Evolutionary conservation across 345 rosid genomes (phyloP).

Genomic region (Melaleuca quinquenervia): DNA sequence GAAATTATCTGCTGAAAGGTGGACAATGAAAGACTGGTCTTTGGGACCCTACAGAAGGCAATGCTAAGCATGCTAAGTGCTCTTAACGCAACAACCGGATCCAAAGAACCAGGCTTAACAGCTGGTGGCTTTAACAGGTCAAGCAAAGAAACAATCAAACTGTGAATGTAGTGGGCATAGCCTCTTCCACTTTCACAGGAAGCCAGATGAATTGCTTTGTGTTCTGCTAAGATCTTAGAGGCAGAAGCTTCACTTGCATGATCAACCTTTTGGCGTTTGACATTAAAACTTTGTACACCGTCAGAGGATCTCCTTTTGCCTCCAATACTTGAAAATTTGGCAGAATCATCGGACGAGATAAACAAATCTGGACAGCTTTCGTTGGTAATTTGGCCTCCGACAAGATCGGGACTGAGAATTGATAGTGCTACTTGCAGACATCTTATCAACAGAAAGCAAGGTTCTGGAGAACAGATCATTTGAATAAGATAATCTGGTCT

Average conservation of each 20-base stretch:
- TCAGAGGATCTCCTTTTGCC: conserved; percentile 36
- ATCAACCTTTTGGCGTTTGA: conserved; percentile 65
- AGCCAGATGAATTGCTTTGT: conserved; percentile 19
- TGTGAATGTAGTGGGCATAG: conserved; percentile 15
- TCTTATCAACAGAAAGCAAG: conserved; percentile 55
- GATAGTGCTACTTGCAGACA: conserved; percentile 58
- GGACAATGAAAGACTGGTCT: conserved; percentile 34
- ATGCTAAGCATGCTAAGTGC: conserved; percentile 79
- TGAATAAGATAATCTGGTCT: conserved; percentile 56
- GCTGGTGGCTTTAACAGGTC: conserved; percentile 45
- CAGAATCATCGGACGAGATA: conserved; percentile 14
- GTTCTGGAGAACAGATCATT: conserved; percentile 50
- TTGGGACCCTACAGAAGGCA: conserved; percentile 54
- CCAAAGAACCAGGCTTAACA: conserved; percentile 25
- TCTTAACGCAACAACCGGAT: conserved; percentile 43
- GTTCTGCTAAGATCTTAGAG: conserved; percentile 17
- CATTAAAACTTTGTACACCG: conserved; percentile 20
- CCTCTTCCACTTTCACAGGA: conserved; percentile 10
- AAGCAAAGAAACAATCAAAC: conserved; percentile 40
- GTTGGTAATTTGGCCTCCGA: conserved; percentile 26
- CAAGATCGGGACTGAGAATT: conserved; percentile 43
- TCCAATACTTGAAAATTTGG: conserved; percentile 36
- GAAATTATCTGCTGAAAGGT: conserved; percentile 49
- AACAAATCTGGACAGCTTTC: conserved; percentile 11
- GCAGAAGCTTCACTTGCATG: conserved; percentile 21